A percentile compares a stretch with the other conserved stretches of the same genome.
phyloP scores from a whole-genome alignment of 345 rosid genomes.

The Syzygium aromaticum region DNA sequence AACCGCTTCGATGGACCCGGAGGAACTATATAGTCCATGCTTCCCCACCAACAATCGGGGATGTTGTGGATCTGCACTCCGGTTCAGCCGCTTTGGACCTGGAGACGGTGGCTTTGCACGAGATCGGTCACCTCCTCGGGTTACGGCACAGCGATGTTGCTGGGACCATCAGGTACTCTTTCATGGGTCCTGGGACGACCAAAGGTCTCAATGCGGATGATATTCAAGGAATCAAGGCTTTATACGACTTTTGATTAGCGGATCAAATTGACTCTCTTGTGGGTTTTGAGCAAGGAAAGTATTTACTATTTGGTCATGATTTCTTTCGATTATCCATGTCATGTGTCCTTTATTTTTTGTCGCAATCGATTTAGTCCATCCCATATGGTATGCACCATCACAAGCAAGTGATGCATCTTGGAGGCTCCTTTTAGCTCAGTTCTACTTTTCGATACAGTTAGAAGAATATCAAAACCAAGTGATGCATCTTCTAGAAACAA shows the following conservation, averaged over 20 bases:
- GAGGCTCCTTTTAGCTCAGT: too few relatives aligned
- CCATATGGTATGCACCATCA: background rate
- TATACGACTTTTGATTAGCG: background rate
- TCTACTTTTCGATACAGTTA: too few relatives aligned
- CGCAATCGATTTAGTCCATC: background rate
- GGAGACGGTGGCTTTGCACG: slow-evolving; percentile 28
- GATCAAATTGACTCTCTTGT: background rate
- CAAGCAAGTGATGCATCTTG: background rate
- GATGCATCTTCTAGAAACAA: background rate
- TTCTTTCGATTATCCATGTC: background rate
- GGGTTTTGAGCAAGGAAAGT: background rate
- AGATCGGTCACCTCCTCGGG: slow-evolving; percentile 37
- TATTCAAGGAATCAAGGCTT: slow-evolving; percentile 15
- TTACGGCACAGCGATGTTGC: slow-evolving; percentile 17
- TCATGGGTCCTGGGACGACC: background rate
- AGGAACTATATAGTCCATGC: slow-evolving; percentile 12
- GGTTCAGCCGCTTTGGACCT: background rate
- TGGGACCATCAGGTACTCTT: slow-evolving; percentile 22
- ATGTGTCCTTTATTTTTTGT: background rate
- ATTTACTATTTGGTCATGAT: background rate
- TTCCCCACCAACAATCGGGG: slow-evolving; percentile 9
- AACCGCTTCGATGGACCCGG: slow-evolving; percentile 5
- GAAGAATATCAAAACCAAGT: background rate
- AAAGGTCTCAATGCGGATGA: slow-evolving; percentile 19
- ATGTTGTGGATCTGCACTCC: background rate